Evolutionary conservation across 495 filamentous ascomycete species (phyloP).

Genomic region (Xeromyces bisporus): DNA sequence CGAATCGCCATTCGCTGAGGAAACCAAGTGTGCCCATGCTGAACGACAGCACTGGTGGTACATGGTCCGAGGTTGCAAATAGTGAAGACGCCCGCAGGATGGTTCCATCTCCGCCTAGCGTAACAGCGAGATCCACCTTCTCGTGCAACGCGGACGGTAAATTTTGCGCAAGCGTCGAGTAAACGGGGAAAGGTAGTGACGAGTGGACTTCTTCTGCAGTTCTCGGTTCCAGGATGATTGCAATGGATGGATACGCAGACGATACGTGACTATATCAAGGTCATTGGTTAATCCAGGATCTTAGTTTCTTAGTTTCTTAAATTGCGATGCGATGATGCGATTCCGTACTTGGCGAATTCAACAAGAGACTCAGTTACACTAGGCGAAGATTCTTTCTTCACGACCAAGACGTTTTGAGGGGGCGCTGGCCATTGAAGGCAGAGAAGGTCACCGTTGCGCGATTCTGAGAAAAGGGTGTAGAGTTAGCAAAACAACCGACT

Average conservation of each 20-base stretch:
- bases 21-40: constrained; percentile 95
- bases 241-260: constrained; percentile 59
- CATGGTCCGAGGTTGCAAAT: constrained; percentile 63
- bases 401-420: constrained; percentile 75
- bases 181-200: constrained; percentile 62
- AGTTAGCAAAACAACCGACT: too few relatives aligned
- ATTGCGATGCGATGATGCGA: background rate
- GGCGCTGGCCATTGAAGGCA: constrained; percentile 78
- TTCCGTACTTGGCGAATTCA: constrained; percentile 51
- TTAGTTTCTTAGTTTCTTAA: constrained; percentile 1
- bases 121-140: constrained; percentile 79
- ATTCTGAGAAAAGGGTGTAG: constrained; percentile 25
- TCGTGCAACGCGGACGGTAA: constrained; percentile 24
- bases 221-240: constrained; percentile 66
- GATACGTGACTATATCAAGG: constrained; percentile 45
- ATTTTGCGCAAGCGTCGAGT: constrained; percentile 27
- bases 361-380: constrained; percentile 54
- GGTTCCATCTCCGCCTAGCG: constrained; percentile 88
- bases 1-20: constrained; percentile 89
- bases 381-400: constrained; percentile 67
- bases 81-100: constrained; percentile 83
- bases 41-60: constrained; percentile 87
- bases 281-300: background rate
- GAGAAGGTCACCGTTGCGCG: constrained; percentile 43
- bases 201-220: constrained; percentile 58